A percentile compares a stretch with the other conserved stretches of the same genome.
Conservation (phyloP, 116 monocot genomes). For the Zostera marina region DNA sequence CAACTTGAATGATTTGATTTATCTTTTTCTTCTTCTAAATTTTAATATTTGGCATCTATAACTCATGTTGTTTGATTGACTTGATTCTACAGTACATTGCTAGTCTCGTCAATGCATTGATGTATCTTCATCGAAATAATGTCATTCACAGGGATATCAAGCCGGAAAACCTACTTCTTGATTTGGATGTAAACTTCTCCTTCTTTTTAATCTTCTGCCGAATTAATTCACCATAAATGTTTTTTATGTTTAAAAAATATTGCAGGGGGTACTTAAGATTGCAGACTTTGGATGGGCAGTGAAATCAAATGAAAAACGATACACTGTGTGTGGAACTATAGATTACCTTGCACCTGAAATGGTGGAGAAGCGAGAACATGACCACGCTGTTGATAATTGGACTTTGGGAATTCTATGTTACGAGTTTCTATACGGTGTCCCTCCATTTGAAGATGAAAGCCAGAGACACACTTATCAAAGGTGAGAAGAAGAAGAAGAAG, state of each 20-base stretch:
- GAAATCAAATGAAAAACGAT: conserved; percentile 59
- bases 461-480: conserved; percentile 52
- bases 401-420: conserved; percentile 77
- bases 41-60: not conserved
- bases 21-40: not conserved
- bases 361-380: conserved; percentile 72
- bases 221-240: too few species aligned
- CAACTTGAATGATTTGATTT: not conserved
- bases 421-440: conserved; percentile 70
- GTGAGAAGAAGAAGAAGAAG: too few species aligned
- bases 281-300: conserved; percentile 98
- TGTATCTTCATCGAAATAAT: conserved; percentile 78
- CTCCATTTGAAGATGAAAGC: conserved; percentile 74
- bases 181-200: conserved; percentile 44
- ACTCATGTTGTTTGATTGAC: not conserved
- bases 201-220: not conserved
- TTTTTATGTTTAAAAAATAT: not conserved
- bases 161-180: conserved; percentile 87
- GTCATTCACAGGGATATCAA: conserved; percentile 99
- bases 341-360: conserved; percentile 97
- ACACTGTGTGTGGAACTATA: conserved; percentile 83
- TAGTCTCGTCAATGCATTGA: conserved; percentile 61
- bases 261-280: conserved; percentile 72
- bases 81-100: conserved; percentile 46
- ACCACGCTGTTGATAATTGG: conserved; percentile 83